Conservation (phyloP, 2,329 filamentous ascomycete genomes). For the Lachnellula hyalina region DNA sequence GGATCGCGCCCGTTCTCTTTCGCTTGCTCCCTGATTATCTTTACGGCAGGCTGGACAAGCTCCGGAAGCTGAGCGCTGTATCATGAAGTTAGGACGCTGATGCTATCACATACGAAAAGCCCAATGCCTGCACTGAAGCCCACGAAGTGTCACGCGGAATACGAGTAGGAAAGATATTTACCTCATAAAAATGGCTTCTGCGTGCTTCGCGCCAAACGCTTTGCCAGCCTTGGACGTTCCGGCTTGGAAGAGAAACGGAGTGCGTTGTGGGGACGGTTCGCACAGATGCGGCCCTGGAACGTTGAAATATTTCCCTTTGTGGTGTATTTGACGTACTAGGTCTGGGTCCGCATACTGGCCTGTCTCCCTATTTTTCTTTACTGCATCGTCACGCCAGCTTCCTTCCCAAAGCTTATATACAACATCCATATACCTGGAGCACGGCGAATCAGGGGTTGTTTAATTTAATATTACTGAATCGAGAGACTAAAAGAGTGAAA, state of each 20-base stretch:
- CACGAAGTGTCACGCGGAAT: too few relatives aligned
- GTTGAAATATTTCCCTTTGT: conserved; percentile 55
- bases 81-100: conserved; percentile 51
- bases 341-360: conserved; percentile 41
- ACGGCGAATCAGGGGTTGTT: too few relatives aligned
- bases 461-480: too few relatives aligned
- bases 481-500: too few relatives aligned
- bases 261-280: conserved; percentile 19
- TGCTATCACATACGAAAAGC: too few relatives aligned
- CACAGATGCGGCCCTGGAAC: conserved; percentile 59
- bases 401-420: conserved; percentile 43
- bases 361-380: conserved; percentile 55
- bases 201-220: conserved; percentile 60
- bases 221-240: conserved; percentile 62
- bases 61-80: conserved; percentile 36
- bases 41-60: not conserved
- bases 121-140: too few relatives aligned
- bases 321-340: conserved; percentile 51
- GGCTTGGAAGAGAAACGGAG: conserved; percentile 47
- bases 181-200: conserved; percentile 58
- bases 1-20: conserved; percentile 49
- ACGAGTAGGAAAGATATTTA: too few relatives aligned
- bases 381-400: conserved; percentile 40
- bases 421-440: conserved; percentile 47
- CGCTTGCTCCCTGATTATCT: conserved; percentile 32